phyloP scores from a whole-genome alignment of 1,284 basidiomycete genomes.

The Bondarzewia mesenterica region DNA sequence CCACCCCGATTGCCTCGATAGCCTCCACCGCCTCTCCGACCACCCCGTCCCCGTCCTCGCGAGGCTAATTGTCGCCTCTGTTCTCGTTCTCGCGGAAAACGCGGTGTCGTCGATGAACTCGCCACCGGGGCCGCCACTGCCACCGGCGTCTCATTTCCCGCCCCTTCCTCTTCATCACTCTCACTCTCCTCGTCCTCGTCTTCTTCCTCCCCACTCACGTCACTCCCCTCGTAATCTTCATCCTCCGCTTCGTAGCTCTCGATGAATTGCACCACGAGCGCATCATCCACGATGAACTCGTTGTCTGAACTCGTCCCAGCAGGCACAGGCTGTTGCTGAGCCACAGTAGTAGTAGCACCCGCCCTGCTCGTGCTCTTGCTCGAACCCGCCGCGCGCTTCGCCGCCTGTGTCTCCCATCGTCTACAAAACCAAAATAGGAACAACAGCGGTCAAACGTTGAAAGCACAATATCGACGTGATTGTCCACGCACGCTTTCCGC shows the following conservation, averaged over 20 bases:
- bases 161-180: background rate
- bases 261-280: background rate
- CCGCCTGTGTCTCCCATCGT: constrained; percentile 7
- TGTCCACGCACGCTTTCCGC: constrained; percentile 19
- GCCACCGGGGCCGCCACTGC: background rate
- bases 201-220: background rate
- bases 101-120: no score
- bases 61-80: background rate
- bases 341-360: background rate
- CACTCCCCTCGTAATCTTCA: constrained; percentile 5
- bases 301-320: background rate
- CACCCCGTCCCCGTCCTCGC: constrained; percentile 4
- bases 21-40: constrained; percentile 3
- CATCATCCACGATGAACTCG: background rate
- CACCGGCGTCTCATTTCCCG: background rate
- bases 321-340: background rate
- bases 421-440: constrained; percentile 1
- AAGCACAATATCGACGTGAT: background rate
- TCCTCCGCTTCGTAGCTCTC: background rate
- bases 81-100: background rate
- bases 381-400: constrained; percentile 2
- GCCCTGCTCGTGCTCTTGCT: background rate
- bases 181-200: constrained; percentile 1
- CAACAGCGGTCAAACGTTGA: background rate
- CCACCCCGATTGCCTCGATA: background rate